Evolutionary conservation across 176 grass and related monocot species (phyloP), one percentile per base, ranked within the genome.

Genomic region (Alopecurus myosuroides): DNA sequence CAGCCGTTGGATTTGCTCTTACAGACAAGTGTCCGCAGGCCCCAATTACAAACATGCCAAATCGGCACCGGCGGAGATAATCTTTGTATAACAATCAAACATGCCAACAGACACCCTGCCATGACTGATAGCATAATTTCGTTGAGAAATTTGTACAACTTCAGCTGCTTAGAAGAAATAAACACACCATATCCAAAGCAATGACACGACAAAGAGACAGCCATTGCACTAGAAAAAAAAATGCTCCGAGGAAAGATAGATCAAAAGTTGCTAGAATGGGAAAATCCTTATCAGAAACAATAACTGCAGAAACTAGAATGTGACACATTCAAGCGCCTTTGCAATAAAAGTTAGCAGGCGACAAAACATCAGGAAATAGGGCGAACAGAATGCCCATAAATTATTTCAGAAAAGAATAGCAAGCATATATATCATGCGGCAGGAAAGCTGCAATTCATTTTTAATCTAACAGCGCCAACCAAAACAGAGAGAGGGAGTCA

Each of bases 371-470:
- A 76, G 9, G 18, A 5, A 31, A 80, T 33, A 23, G 22, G 50
- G 51, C 66, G 4, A 71, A n/a, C 29, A 51, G 60, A 62, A 70
- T 15, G 40, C 33, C 75, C 66, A 41, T 40, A 10, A 71, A 86
- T 86, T 90, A 86, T 90, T 82, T 76, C 19, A 1, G 20, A 23
- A 72, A 72, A n/a, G n/a, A 46, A 77, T 4, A 36, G 8, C 17
- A 67, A 67, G 28, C 2, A 22, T 34, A 11, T 36, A 48, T 10
- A 39, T 25, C 60, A 77, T 76, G 70, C 20, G 6, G 31, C 17
- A 0, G 36, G 36, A 70, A 41, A 41, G 0, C 11, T 42, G 70
- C 26, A 25, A 84, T 66, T 53, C 50, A 61, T 31, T 26, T 70
- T n/a, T 57, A 53, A 80, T 50, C 72, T 56, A 55, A 56, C 64